Evolutionary conservation across 495 filamentous ascomycete species (phyloP).

Genomic region (Podospora appendiculata): DNA sequence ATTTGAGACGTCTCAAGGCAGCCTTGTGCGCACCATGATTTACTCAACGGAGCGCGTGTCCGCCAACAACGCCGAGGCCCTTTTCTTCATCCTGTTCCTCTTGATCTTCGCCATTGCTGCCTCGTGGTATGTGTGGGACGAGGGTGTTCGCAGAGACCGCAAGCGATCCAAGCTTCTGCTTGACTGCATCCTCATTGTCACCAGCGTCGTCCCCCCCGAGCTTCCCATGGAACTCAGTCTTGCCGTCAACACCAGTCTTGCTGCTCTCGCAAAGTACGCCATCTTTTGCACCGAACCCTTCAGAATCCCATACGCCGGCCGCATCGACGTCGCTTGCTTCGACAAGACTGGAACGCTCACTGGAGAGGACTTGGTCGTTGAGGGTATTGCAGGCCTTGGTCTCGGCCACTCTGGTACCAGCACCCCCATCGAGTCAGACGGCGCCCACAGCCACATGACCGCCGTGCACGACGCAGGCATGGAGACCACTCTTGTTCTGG

Average conservation of each 20-base stretch:
- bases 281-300: slow-evolving; percentile 99
- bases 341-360: slow-evolving; percentile 98
- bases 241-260: slow-evolving; percentile 97
- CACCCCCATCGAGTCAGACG: slow-evolving; percentile 59
- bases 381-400: slow-evolving; percentile 87
- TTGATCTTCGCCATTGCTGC: slow-evolving; percentile 93
- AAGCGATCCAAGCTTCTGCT: slow-evolving; percentile 96
- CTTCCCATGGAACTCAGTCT: slow-evolving; percentile 97
- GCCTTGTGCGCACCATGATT: slow-evolving; percentile 97
- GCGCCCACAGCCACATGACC: slow-evolving; percentile 67
- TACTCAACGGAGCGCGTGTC: slow-evolving; percentile 98
- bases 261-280: slow-evolving; percentile 85
- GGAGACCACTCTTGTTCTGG: slow-evolving; percentile 87
- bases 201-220: slow-evolving; percentile 94
- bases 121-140: slow-evolving; percentile 99
- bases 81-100: slow-evolving; percentile 95
- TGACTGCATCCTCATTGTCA: slow-evolving; percentile 95
- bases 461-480: slow-evolving; percentile 56
- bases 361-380: slow-evolving; percentile 93
- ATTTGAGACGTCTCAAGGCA: slow-evolving; percentile 97
- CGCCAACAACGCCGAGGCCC: slow-evolving; percentile 88
- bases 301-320: slow-evolving; percentile 94
- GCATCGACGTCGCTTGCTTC: slow-evolving; percentile 95
- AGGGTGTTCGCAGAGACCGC: slow-evolving; percentile 85
- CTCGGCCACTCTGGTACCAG: slow-evolving; percentile 59